Percentiles rank a stretch among this genome's conserved stretches.
phyloP scores from a whole-genome alignment of 306 rosid species.

The Acacia crassicarpa region DNA sequence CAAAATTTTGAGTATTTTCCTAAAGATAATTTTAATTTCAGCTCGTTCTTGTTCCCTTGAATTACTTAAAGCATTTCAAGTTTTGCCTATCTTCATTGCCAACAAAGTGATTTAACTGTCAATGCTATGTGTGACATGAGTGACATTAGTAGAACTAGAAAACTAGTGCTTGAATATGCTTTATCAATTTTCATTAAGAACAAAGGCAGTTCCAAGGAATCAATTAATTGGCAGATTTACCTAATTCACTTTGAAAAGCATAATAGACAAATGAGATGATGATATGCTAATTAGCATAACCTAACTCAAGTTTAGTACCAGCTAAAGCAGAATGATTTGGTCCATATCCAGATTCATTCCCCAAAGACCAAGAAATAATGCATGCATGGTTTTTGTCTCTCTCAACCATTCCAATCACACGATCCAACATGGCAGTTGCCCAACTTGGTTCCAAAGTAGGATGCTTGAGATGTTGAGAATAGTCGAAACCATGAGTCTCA shows the following conservation, averaged over 20 bases:
- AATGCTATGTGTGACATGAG: not conserved
- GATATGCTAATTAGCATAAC: conserved; percentile 13
- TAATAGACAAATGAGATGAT: not conserved
- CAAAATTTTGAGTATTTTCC: not conserved
- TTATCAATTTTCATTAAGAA: not conserved
- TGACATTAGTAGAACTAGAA: not conserved
- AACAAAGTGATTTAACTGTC: not conserved
- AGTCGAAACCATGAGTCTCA: conserved; percentile 88
- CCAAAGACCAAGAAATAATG: conserved; percentile 86
- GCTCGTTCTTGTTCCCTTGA: not conserved
- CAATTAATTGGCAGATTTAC: conserved; percentile 5
- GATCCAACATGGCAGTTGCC: conserved; percentile 95
- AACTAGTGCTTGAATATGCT: not conserved
- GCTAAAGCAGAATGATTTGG: conserved; percentile 90
- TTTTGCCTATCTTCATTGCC: not conserved
- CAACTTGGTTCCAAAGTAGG: conserved; percentile 87
- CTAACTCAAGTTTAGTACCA: conserved; percentile 44
- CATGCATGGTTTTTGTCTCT: conserved; percentile 95
- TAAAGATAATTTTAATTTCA: not conserved
- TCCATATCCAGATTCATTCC: conserved; percentile 95
- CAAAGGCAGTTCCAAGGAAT: not conserved
- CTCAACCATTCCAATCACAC: conserved; percentile 98
- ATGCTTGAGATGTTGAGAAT: conserved; percentile 70
- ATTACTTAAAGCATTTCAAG: not conserved
- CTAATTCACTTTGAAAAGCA: not conserved